A percentile compares a stretch with the other conserved stretches of the same genome.
These are phyloP conservation scores for Alternaria incomplexa DNA, from an alignment of 2,329 filamentous ascomycete genomes.

Conservation along the genomic window DNA sequence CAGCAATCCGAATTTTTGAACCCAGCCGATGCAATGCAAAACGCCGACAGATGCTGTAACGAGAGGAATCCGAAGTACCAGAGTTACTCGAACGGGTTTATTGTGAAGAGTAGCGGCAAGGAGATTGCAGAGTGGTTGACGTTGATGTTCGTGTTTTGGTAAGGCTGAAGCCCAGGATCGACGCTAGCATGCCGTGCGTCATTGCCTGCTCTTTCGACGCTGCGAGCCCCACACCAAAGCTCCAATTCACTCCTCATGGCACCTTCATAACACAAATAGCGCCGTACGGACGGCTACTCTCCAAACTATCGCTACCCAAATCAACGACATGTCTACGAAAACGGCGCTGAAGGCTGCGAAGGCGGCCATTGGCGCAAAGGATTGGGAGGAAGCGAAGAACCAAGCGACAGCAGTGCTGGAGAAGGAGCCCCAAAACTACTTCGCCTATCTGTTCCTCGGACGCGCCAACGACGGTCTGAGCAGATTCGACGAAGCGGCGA, in stretches of 20 bases:
- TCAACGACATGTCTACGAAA: constrained; percentile 59
- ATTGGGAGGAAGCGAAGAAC: constrained; percentile 76
- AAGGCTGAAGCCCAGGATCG: constrained; percentile 33
- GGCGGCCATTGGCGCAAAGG: constrained; percentile 75
- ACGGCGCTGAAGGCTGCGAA: constrained; percentile 81
- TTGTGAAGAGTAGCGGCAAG: background rate
- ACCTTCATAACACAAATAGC: constrained; percentile 18
- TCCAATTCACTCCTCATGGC: constrained; percentile 26
- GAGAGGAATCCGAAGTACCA: background rate
- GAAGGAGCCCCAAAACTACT: constrained; percentile 79
- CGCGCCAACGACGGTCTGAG: constrained; percentile 82
- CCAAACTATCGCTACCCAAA: background rate
- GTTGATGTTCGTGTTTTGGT: constrained; percentile 31
- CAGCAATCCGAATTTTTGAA: constrained; percentile 5
- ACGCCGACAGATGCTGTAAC: background rate
- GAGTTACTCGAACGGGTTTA: background rate
- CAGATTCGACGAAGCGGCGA: constrained; percentile 74
- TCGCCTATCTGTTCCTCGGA: constrained; percentile 87
- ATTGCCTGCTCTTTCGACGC: constrained; percentile 24
- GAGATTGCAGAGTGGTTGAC: constrained; percentile 14
- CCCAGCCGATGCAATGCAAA: constrained; percentile 1
- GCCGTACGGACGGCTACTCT: constrained; percentile 15
- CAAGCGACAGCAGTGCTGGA: constrained; percentile 73
- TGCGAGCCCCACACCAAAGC: constrained; percentile 19
- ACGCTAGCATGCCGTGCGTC: constrained; percentile 32